phyloP scores from a whole-genome alignment of 805 yeast species.

The Huiozyma sinensis region DNA sequence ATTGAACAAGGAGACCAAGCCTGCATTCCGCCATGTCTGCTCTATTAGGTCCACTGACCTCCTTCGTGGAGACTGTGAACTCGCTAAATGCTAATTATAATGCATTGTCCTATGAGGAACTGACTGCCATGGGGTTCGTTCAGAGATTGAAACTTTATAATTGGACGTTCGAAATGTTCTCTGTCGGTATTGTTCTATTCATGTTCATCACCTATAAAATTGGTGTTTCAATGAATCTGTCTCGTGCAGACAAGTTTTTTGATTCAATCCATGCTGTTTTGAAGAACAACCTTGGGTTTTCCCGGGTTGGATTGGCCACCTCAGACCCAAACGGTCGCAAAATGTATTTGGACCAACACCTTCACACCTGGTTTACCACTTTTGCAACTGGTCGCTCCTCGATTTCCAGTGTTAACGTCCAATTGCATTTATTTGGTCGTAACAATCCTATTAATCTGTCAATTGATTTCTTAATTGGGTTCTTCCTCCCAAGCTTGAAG shows the following conservation, averaged over 20 bases:
- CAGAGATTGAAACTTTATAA: constrained; percentile 52
- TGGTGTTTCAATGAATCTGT: constrained; percentile 53
- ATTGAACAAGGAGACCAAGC: not conserved
- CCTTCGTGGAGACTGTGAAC: constrained; percentile 9
- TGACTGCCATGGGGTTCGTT: constrained; percentile 44
- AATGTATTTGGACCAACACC: constrained; percentile 30
- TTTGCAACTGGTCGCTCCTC: constrained; percentile 87
- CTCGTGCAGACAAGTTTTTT: constrained; percentile 44
- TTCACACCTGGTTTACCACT: constrained; percentile 33
- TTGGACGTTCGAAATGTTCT: constrained; percentile 66
- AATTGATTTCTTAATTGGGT: constrained; percentile 51
- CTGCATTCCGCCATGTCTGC: constrained; percentile 3
- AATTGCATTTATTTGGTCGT: constrained; percentile 62
- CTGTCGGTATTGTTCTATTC: constrained; percentile 39
- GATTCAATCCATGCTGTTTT: constrained; percentile 41
- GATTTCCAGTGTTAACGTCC: constrained; percentile 50
- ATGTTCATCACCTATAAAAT: constrained; percentile 41
- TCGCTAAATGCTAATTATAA: constrained; percentile 24
- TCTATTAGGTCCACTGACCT: constrained; percentile 2
- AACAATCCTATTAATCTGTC: constrained; percentile 63
- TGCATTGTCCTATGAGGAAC: constrained; percentile 35
- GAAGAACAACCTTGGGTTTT: constrained; percentile 47
- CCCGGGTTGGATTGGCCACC: constrained; percentile 41
- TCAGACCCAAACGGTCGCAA: constrained; percentile 8
- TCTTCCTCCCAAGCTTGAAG: constrained; percentile 45